These are phyloP conservation scores for Didymella lethalis DNA, from an alignment of 2,329 filamentous ascomycete species.

Conservation along the genomic window DNA sequence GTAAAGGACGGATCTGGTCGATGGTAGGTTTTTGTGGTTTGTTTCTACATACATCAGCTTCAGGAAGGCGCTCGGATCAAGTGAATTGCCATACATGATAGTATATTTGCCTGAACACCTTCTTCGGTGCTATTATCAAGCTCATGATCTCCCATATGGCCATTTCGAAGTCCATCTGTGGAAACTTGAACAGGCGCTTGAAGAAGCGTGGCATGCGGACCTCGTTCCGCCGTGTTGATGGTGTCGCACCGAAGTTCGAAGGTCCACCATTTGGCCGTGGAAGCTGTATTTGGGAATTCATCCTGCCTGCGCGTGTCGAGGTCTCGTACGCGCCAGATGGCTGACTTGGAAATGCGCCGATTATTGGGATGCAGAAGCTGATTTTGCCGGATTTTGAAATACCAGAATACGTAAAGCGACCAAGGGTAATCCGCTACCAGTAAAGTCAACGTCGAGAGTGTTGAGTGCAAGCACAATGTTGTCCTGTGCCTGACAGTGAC, in stretches of 20 bases:
- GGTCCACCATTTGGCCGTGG: slow-evolving; percentile 65
- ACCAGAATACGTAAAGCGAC: not conserved
- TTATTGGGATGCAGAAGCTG: not conserved
- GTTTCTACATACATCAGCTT: slow-evolving; percentile 59
- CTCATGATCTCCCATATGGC: slow-evolving; percentile 77
- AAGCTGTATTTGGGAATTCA: slow-evolving; percentile 68
- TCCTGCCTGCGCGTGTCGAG: slow-evolving; percentile 35
- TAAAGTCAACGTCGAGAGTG: slow-evolving; percentile 1
- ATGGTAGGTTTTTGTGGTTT: slow-evolving; percentile 71
- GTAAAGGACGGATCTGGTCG: slow-evolving; percentile 74
- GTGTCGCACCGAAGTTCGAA: slow-evolving; percentile 61
- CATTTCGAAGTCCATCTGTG: slow-evolving; percentile 78
- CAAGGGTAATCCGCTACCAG: not conserved
- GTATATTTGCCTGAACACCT: slow-evolving; percentile 75
- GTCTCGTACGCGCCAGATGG: slow-evolving; percentile 16
- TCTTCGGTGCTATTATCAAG: slow-evolving; percentile 72
- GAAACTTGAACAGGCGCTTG: slow-evolving; percentile 74
- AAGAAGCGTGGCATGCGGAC: slow-evolving; percentile 72
- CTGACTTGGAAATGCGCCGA: not conserved
- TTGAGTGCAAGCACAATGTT: slow-evolving; percentile 10
- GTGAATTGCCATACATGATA: slow-evolving; percentile 64
- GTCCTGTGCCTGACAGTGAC: slow-evolving; percentile 27
- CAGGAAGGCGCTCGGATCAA: not conserved
- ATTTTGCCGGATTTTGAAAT: not conserved
- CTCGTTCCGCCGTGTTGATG: slow-evolving; percentile 58